Evolutionary conservation across 768 basidiomycete species (phyloP).

Genomic region (Lactifluus subvellereus): DNA sequence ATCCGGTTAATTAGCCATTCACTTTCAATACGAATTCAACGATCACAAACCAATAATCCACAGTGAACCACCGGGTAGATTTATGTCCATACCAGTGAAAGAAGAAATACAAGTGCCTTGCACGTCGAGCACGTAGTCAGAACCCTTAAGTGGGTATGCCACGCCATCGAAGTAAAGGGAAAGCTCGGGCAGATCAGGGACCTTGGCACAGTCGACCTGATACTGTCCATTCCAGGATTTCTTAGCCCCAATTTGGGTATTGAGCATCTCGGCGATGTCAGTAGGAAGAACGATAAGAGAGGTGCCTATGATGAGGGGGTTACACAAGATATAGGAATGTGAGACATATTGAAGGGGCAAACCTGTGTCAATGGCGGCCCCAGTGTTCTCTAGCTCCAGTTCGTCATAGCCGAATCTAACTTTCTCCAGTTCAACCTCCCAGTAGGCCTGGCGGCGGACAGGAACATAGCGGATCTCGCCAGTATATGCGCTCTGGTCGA

Average conservation of each 20-base stretch:
- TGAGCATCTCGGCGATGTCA: constrained; percentile 97
- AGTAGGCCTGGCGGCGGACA: constrained; percentile 91
- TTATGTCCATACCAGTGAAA: constrained; percentile 90
- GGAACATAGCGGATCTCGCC: constrained; percentile 86
- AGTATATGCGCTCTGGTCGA: constrained; percentile 68
- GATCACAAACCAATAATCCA: constrained; percentile 77
- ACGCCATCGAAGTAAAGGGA: constrained; percentile 79
- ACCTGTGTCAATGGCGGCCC: constrained; percentile 90
- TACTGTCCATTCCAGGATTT: constrained; percentile 97
- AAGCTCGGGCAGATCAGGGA: constrained; percentile 79
- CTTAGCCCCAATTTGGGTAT: constrained; percentile 89
- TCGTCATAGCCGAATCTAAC: constrained; percentile 80
- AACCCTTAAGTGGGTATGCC: constrained; percentile 69
- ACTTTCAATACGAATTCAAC: not conserved
- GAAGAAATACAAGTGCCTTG: constrained; percentile 91
- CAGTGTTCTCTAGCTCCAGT: constrained; percentile 89
- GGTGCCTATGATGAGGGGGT: constrained; percentile 50
- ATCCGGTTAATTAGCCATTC: not conserved
- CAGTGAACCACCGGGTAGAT: constrained; percentile 60
- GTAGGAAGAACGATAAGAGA: constrained; percentile 90
- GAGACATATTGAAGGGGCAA: constrained; percentile 10
- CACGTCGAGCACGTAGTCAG: constrained; percentile 86
- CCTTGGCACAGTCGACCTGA: constrained; percentile 79
- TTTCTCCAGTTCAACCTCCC: constrained; percentile 94
- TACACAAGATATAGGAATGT: not conserved